Evolutionary conservation across 352 stramenopile genomes (phyloP).

Genomic region (Phytopythium helicoides): DNA sequence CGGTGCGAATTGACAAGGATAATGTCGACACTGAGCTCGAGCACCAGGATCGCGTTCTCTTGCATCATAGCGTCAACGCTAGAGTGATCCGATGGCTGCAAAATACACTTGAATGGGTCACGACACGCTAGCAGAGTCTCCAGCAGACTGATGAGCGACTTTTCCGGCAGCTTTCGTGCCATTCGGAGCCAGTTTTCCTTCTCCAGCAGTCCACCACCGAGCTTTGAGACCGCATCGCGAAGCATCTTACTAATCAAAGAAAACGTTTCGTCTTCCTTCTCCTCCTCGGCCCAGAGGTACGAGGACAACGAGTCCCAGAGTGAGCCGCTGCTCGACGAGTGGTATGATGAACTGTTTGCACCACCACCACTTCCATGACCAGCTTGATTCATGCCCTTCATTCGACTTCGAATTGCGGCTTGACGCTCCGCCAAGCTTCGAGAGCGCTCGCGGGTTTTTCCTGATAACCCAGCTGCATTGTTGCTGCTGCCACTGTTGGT

Average conservation of each 20-base stretch:
- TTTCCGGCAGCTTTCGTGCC: constrained; percentile 70
- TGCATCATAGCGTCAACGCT: constrained; percentile 84
- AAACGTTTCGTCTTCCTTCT: constrained; percentile 77
- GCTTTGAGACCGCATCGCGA: constrained; percentile 63
- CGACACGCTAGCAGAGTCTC: constrained; percentile 74
- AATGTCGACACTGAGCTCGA: constrained; percentile 81
- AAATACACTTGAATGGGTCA: constrained; percentile 77
- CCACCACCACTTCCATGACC: constrained; percentile 39
- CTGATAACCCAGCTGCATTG: constrained; percentile 32
- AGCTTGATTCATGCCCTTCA: constrained; percentile 74
- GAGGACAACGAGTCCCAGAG: constrained; percentile 83
- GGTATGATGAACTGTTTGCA: constrained; percentile 13
- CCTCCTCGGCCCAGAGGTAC: constrained; percentile 82
- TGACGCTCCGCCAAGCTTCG: constrained; percentile 78
- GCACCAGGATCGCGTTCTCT: constrained; percentile 85
- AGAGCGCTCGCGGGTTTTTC: constrained; percentile 76
- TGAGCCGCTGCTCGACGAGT: constrained; percentile 36
- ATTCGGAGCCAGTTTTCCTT: constrained; percentile 87
- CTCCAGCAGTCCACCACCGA: constrained; percentile 73
- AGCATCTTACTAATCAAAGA: constrained; percentile 80
- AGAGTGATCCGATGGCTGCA: constrained; percentile 39
- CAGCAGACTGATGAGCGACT: constrained; percentile 57
- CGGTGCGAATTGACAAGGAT: constrained; percentile 85
- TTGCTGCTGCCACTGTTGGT: constrained; percentile 6
- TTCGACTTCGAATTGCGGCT: constrained; percentile 74